phyloP scores from a whole-genome alignment of 2,329 filamentous ascomycete species.

The Penicillium aurantiogriseum region DNA sequence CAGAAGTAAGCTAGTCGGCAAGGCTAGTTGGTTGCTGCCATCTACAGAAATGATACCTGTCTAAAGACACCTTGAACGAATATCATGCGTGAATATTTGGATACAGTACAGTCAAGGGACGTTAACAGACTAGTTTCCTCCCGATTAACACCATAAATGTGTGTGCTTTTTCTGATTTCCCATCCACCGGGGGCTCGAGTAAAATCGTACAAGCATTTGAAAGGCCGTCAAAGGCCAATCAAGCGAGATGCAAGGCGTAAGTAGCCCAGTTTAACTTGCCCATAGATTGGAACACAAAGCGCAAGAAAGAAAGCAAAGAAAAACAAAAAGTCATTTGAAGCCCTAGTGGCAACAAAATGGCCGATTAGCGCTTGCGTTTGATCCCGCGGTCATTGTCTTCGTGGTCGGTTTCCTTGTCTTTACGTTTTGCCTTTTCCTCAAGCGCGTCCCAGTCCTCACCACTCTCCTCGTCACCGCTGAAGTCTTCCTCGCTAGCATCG shows the following conservation, averaged over 20 bases:
- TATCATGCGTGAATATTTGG: neutral
- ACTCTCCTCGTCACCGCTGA: constrained; percentile 64
- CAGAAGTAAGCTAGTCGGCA: neutral
- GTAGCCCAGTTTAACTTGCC: neutral
- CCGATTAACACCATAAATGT: neutral
- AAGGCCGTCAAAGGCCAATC: neutral
- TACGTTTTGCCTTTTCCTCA: constrained; percentile 75
- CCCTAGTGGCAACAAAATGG: neutral
- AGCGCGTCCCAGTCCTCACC: constrained; percentile 93
- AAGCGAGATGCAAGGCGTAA: neutral
- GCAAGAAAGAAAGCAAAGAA: neutral
- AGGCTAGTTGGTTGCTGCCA: neutral
- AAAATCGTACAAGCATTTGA: neutral
- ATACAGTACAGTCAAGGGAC: constrained; percentile 3
- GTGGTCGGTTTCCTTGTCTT: constrained; percentile 56
- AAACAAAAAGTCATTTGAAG: neutral
- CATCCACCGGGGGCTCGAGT: neutral
- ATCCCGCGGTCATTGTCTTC: constrained; percentile 61
- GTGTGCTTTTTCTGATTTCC: neutral
- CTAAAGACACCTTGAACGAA: neutral
- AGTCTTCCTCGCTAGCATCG: constrained; percentile 62
- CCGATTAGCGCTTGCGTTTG: constrained; percentile 67
- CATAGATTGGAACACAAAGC: neutral
- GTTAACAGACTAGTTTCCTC: neutral
- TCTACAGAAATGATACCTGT: neutral